Evolutionary conservation across 2,329 filamentous ascomycete genomes (phyloP), one percentile per base, ranked within the genome.

Genomic region (Diaporthe caulivora): DNA sequence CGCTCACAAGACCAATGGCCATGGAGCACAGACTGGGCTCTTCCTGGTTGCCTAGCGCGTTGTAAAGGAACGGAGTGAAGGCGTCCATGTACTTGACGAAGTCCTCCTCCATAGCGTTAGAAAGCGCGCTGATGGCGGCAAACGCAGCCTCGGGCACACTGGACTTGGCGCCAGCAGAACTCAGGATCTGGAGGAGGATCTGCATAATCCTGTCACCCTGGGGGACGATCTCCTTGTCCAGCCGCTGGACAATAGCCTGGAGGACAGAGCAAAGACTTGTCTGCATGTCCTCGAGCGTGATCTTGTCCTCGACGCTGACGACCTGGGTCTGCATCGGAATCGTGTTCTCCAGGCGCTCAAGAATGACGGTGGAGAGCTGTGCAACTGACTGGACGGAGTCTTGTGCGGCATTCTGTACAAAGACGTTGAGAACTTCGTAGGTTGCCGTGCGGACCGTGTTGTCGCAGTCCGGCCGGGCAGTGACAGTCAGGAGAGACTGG

Each of bases 81-180:
- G 94, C 91, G 54, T 98, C 95, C 96, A 99, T 98, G 87, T 99
- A 99, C 86, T 97, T 97, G 82, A 93, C 87, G 83, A 99, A 99
- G 78, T 96, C 95, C 71, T 95, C 94, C 81, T 98, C 95, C 80
- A 98, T 89, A 51, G 95, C 94, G 79, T 94, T 97, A 53, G 97
- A 94, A 75, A 99, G 89, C n/a, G 94, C 92, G 81, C 96, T 97
- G 79, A 98, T 93, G 73, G 95, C 94, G 68, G 95, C 94, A 80
- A 99, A 98, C 75, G 98, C 90, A 11, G 94, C 94, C 84, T 99
- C 97, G 21, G 97, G 97, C 40, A 99, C 97, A 79, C 92, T 97
- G 0, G 96, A 98, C 87, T 98, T 98, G 79, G 91, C 87, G 72
- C 93, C 92, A 21, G 95, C 90, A 47, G 91, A 93, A 78, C 87